These are phyloP conservation scores for Hymenoscyphus linearis DNA, from an alignment of 2,329 filamentous ascomycete genomes.

Conservation along the genomic window DNA sequence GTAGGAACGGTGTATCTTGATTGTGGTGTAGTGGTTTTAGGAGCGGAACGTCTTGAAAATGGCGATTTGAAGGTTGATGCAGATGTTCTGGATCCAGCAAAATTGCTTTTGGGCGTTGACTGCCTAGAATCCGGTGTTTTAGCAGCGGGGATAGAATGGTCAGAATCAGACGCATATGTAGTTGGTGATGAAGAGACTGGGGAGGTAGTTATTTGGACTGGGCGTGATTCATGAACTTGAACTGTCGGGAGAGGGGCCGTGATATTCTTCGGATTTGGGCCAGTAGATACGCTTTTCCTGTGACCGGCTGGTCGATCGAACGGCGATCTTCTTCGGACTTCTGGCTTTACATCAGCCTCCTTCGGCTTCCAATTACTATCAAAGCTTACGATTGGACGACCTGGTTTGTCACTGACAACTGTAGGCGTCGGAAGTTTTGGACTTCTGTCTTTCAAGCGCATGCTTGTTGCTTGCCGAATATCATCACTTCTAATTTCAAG, in stretches of 20 bases:
- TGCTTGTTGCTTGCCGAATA: constrained; percentile 84
- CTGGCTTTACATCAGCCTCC: constrained; percentile 61
- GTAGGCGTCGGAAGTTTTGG: constrained; percentile 81
- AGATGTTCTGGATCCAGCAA: constrained; percentile 12
- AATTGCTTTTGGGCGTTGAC: constrained; percentile 20
- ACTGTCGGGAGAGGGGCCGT: constrained; percentile 33
- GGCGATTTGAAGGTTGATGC: constrained; percentile 19
- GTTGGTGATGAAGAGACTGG: constrained; percentile 42
- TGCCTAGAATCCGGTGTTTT: constrained; percentile 13
- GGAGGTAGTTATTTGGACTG: constrained; percentile 40
- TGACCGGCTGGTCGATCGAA: constrained; percentile 25
- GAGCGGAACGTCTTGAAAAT: neutral
- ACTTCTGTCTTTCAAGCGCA: constrained; percentile 81
- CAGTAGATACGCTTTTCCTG: constrained; percentile 25
- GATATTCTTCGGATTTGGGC: constrained; percentile 26
- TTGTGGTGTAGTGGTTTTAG: neutral
- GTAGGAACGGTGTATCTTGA: constrained; percentile 39
- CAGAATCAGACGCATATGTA: constrained; percentile 44
- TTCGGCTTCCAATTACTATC: constrained; percentile 72
- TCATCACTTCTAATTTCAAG: constrained; percentile 82
- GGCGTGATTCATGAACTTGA: constrained; percentile 37
- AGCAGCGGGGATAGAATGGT: constrained; percentile 11
- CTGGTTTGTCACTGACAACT: constrained; percentile 83
- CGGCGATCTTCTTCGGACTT: constrained; percentile 35
- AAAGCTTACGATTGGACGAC: constrained; percentile 96